A percentile compares a stretch with the other conserved stretches of the same genome.
Evolutionary conservation across 192 early-diverging fungal genomes (phyloP).

Genomic region (Backusella australiensis): DNA sequence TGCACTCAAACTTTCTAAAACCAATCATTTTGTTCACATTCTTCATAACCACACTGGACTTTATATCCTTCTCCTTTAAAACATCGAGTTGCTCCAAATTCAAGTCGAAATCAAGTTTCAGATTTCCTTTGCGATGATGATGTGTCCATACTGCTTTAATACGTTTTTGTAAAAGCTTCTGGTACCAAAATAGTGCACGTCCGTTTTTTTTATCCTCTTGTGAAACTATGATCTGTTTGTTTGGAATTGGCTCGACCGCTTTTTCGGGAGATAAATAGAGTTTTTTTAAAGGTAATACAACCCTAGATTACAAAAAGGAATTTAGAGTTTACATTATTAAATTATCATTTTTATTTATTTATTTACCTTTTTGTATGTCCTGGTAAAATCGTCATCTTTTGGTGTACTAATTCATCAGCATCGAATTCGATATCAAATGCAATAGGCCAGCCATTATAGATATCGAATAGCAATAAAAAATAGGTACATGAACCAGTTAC

Average conservation of each 20-base stretch:
- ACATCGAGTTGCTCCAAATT: slow-evolving; percentile 50
- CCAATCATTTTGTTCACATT: background rate
- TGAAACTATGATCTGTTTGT: slow-evolving; percentile 78
- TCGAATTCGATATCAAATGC: slow-evolving; percentile 73
- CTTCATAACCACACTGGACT: slow-evolving; percentile 44
- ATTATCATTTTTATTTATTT: background rate
- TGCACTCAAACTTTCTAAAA: slow-evolving; percentile 41
- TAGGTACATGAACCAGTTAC: slow-evolving; percentile 50
- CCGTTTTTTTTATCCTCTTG: slow-evolving; percentile 44
- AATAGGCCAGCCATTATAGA: slow-evolving; percentile 67
- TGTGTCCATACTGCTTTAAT: slow-evolving; percentile 43
- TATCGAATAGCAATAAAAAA: slow-evolving; percentile 74
- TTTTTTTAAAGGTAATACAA: slow-evolving; percentile 58
- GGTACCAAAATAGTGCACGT: slow-evolving; percentile 72
- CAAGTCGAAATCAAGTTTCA: slow-evolving; percentile 48
- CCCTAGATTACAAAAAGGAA: background rate
- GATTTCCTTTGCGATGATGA: slow-evolving; percentile 53
- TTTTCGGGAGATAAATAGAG: slow-evolving; percentile 50
- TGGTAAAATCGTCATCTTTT: slow-evolving; percentile 26
- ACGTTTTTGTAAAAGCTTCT: slow-evolving; percentile 62
- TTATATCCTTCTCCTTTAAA: slow-evolving; percentile 60
- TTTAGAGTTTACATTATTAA: background rate
- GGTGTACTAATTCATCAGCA: slow-evolving; percentile 52
- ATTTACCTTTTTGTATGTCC: slow-evolving; percentile 20
- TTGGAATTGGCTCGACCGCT: slow-evolving; percentile 58